phyloP scores from a whole-genome alignment of 257 asterid species.

The Solanum arcanum region DNA sequence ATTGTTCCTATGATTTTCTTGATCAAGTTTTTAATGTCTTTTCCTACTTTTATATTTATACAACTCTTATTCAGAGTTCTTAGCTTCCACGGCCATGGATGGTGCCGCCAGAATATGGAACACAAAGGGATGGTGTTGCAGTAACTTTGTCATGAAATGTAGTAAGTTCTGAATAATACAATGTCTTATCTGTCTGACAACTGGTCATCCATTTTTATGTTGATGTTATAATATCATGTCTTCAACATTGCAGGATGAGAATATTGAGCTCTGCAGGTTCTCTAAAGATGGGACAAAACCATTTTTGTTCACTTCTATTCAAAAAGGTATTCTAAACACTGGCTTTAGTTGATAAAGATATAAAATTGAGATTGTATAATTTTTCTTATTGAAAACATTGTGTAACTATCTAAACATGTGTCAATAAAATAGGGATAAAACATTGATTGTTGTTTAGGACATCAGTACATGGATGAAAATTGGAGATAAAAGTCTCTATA shows the following conservation, averaged over 20 bases:
- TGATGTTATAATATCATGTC: conserved; percentile 1
- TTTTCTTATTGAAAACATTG: not conserved
- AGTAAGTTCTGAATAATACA: too few relatives aligned
- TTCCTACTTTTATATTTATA: not conserved
- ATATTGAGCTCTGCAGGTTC: conserved; percentile 75
- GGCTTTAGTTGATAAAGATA: not conserved
- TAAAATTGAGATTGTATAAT: not conserved
- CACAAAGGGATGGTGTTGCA: too few relatives aligned
- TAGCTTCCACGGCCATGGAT: conserved; percentile 87
- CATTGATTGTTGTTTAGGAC: conserved; percentile 81
- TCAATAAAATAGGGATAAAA: conserved; percentile 39
- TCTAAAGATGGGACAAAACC: conserved; percentile 95
- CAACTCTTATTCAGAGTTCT: conserved; percentile 81
- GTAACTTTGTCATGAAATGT: too few relatives aligned
- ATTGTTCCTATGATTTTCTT: not conserved
- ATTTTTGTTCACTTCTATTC: conserved; percentile 68
- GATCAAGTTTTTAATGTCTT: not conserved
- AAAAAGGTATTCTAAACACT: conserved; percentile 38
- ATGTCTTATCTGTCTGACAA: too few relatives aligned
- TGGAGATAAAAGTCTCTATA: conserved; percentile 67
- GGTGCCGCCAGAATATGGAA: conserved; percentile 19
- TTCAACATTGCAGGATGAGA: conserved; percentile 60
- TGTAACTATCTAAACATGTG: conserved; percentile 4
- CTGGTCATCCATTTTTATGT: not conserved
- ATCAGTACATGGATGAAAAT: conserved; percentile 79